Base-by-base conservation (phyloP, 2,329 filamentous ascomycete genomes). In the Fusarium gaditjirri region DNA sequence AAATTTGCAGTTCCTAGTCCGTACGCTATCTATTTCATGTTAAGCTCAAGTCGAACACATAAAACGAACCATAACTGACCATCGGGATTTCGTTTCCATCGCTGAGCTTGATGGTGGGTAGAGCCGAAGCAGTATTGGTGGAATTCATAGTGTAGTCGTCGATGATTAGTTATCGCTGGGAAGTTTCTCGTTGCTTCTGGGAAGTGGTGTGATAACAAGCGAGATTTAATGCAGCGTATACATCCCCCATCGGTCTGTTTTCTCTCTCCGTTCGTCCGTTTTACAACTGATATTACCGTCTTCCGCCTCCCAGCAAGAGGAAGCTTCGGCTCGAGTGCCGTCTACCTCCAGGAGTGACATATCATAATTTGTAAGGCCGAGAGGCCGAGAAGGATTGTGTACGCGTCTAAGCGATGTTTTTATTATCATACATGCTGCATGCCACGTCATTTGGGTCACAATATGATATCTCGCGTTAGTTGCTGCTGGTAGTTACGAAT, bases 21-120 rank as follows among this genome's bases (percentile, higher is more conserved):
- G 12, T 52, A 52, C 8, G 31, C 47, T 52, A 52, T 6, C 47
- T 27, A 25, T 52, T 12, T 8, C 8, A 11, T 5, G 23, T 52
- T 14, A 36, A 6, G 0, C 6, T 8, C 17, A 3, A 5, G n/a
- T 11, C 2, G 6, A 16, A 6, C 1, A 50, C 6, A 3, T 1
- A 8, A 4, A 11, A 6, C 4, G n/a, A 36, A n/a, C 1, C 6
- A 5, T 2, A 4, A 11, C 47, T 27, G 8, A 35, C 47, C 31
- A 52, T 52, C 8, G 47, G 31, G 2, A 52, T 52, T 1, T 52
- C 8, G 12, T 25, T 52, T 36, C 23, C 23, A 52, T 52, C 47
- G 17, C 36, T 52, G 0, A 52, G 17, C 6, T 3, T 36, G 6
- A 52, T 8, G 23, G 47, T 35, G 6, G 47, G 47, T 11, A 52